Conservation (phyloP, 1,284 basidiomycete genomes). For the Moesziomyces antarcticus region DNA sequence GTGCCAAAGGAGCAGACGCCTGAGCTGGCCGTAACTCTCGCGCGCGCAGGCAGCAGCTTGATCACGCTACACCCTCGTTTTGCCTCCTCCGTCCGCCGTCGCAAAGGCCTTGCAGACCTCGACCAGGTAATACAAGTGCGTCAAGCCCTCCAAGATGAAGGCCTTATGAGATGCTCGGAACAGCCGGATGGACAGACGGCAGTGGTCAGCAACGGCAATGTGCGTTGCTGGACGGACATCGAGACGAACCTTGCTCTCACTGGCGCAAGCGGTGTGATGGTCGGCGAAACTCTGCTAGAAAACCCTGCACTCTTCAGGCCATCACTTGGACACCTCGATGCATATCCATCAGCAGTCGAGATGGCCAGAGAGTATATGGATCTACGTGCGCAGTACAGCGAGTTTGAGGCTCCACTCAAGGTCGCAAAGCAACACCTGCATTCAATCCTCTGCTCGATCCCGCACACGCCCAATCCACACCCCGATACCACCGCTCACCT, state of each 20-base stretch:
- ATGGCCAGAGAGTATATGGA: conserved; percentile 33
- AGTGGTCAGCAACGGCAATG: conserved; percentile 81
- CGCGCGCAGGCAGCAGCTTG: conserved; percentile 75
- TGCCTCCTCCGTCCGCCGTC: conserved; percentile 75
- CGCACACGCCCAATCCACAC: conserved; percentile 1
- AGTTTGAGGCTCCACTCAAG: conserved; percentile 28
- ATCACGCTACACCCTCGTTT: conserved; percentile 79
- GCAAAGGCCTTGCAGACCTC: conserved; percentile 78
- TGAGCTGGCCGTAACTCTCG: conserved; percentile 73
- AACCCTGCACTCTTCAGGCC: conserved; percentile 71
- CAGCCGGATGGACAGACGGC: conserved; percentile 70
- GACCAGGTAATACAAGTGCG: conserved; percentile 73
- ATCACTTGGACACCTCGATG: background rate
- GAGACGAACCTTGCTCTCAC: conserved; percentile 73
- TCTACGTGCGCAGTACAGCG: conserved; percentile 11
- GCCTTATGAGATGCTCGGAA: conserved; percentile 34
- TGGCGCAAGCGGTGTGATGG: conserved; percentile 80
- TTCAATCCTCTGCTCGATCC: conserved; percentile 30
- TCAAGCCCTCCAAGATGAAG: conserved; percentile 59
- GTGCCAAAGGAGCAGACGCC: conserved; percentile 73
- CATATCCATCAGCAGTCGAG: background rate
- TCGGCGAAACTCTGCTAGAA: conserved; percentile 77
- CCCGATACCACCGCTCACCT: conserved; percentile 3
- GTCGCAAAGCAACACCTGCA: conserved; percentile 40
- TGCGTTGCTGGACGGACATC: conserved; percentile 74